Evolutionary conservation across 257 asterid genomes (phyloP).

Genomic region (Solanum phureja): DNA sequence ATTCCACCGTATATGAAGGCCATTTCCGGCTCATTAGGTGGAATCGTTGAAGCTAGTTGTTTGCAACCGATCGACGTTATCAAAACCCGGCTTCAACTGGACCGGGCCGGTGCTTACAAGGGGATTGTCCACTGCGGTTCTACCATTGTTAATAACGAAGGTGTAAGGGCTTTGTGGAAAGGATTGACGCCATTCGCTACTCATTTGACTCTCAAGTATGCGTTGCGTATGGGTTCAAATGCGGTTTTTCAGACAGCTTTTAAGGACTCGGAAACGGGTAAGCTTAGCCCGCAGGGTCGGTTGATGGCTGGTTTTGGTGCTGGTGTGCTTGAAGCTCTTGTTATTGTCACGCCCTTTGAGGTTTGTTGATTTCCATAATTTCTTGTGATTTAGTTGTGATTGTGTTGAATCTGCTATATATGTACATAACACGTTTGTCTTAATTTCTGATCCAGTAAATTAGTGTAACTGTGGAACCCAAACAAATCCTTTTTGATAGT

Average conservation of each 20-base stretch:
- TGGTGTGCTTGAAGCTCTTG: slow-evolving; percentile 94
- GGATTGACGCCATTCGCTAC: slow-evolving; percentile 94
- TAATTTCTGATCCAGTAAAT: neutral
- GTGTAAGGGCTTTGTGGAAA: slow-evolving; percentile 90
- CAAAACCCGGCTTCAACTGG: slow-evolving; percentile 95
- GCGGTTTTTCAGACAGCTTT: slow-evolving; percentile 77
- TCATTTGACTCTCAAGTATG: slow-evolving; percentile 83
- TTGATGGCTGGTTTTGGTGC: slow-evolving; percentile 95
- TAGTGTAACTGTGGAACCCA: neutral
- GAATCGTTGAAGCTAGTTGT: slow-evolving; percentile 82
- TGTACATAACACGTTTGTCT: neutral
- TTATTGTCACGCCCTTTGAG: slow-evolving; percentile 96
- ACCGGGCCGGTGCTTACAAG: slow-evolving; percentile 70
- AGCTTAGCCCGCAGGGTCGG: slow-evolving; percentile 64
- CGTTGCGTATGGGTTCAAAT: slow-evolving; percentile 97
- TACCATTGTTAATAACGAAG: slow-evolving; percentile 52
- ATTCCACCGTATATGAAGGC: slow-evolving; percentile 93
- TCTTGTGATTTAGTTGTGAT: neutral
- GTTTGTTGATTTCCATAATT: slow-evolving; percentile 14
- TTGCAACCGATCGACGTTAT: slow-evolving; percentile 93
- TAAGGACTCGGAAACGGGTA: slow-evolving; percentile 73
- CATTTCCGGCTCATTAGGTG: slow-evolving; percentile 85
- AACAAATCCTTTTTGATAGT: neutral
- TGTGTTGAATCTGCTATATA: neutral
- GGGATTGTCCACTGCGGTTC: slow-evolving; percentile 86